Conservation (phyloP, 192 early-diverging fungal species). For the Dissophora globulifera region DNA sequence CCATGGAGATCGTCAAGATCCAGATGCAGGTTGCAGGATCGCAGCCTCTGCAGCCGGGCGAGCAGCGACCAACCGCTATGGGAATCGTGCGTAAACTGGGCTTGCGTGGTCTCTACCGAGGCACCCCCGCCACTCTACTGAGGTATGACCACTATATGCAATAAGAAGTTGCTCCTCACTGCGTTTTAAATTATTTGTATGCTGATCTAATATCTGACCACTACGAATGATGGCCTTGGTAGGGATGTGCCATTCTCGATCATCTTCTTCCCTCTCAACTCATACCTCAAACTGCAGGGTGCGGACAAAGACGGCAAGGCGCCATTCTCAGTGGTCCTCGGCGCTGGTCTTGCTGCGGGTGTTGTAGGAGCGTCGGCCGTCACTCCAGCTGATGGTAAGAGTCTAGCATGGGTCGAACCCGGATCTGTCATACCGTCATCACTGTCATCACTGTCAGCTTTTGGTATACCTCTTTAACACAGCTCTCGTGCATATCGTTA, state of each 20-base stretch:
- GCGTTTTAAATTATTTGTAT: too few relatives aligned
- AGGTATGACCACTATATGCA: too few relatives aligned
- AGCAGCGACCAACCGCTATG: slow-evolving; percentile 37
- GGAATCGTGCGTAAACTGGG: slow-evolving; percentile 57
- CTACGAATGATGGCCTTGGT: too few relatives aligned
- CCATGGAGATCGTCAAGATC: slow-evolving; percentile 71
- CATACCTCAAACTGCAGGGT: slow-evolving; percentile 52
- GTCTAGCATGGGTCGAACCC: background rate
- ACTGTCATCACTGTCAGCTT: too few relatives aligned
- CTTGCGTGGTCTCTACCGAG: slow-evolving; percentile 58
- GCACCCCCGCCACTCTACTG: slow-evolving; percentile 57
- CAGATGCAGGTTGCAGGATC: slow-evolving; percentile 59
- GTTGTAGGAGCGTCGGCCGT: slow-evolving; percentile 53
- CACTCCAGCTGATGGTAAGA: slow-evolving; percentile 58
- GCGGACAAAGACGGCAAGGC: slow-evolving; percentile 53
- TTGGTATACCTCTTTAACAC: too few relatives aligned
- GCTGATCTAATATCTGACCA: too few relatives aligned
- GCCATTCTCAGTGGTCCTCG: slow-evolving; percentile 65
- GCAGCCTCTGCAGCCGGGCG: slow-evolving; percentile 29
- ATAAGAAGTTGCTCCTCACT: too few relatives aligned
- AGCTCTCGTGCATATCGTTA: too few relatives aligned
- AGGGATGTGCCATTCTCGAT: slow-evolving; percentile 67
- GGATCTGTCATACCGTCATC: too few relatives aligned
- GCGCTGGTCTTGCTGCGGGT: slow-evolving; percentile 60
- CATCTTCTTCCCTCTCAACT: slow-evolving; percentile 63